A percentile compares a stretch with the other conserved stretches of the same genome.
Conservation (phyloP, 1,139 yeast genomes). For the Chernovozyma sophiae-reginae region DNA sequence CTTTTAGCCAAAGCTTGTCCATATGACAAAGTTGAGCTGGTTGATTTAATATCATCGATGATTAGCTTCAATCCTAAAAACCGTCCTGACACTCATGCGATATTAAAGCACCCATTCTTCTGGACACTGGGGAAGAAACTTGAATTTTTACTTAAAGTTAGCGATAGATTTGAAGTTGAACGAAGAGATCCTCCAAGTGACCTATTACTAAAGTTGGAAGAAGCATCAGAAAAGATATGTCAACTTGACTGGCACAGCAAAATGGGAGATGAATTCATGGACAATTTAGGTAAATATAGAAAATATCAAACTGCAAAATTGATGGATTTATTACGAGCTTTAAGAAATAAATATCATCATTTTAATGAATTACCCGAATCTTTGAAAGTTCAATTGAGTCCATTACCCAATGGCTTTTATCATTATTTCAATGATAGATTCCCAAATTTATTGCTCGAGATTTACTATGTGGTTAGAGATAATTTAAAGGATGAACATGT, state of each 20-base stretch:
- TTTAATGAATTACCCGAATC: conserved; percentile 79
- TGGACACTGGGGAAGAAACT: conserved; percentile 77
- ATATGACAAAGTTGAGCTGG: conserved; percentile 58
- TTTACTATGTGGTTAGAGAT: conserved; percentile 60
- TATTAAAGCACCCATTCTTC: conserved; percentile 82
- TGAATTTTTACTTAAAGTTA: conserved; percentile 78
- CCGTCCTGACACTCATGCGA: conserved; percentile 70
- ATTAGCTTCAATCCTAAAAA: conserved; percentile 58
- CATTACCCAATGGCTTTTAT: conserved; percentile 82
- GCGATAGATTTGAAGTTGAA: conserved; percentile 89
- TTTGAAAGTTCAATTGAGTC: conserved; percentile 60
- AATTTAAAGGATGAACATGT: conserved; percentile 59
- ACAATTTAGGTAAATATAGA: conserved; percentile 84
- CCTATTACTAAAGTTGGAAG: conserved; percentile 58
- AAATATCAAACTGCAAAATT: conserved; percentile 76
- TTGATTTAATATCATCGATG: conserved; percentile 70
- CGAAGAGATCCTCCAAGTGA: conserved; percentile 82
- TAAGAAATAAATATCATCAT: conserved; percentile 91
- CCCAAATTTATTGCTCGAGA: conserved; percentile 74
- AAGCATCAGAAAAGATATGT: conserved; percentile 47
- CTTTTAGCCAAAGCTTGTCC: conserved; percentile 35
- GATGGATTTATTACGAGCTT: conserved; percentile 82
- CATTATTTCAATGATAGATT: conserved; percentile 67
- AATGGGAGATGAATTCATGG: conserved; percentile 68
- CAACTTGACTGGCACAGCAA: conserved; percentile 74